Base-by-base conservation (phyloP, 1,284 basidiomycete genomes). In the Pseudozyma tsukubaensis region DNA sequence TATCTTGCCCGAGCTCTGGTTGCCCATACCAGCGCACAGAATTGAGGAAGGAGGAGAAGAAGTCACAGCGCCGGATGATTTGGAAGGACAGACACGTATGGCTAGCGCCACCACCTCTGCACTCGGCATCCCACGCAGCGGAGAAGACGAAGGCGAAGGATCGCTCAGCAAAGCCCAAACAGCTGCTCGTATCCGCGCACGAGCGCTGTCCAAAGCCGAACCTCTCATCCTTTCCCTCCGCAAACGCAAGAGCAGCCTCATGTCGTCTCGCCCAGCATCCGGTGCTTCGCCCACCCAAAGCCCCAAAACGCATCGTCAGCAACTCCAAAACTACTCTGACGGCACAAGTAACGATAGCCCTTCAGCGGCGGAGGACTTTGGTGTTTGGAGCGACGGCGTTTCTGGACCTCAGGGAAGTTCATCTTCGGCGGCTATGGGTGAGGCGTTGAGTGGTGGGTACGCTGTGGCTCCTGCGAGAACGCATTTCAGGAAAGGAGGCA, bases 1-100 rank as follows among this genome's bases (percentile, higher is more conserved):
- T 4, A 75, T 71, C 13, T 53, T 83, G 45, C 82, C 82, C 3
- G 75, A 79, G 36, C 58, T 81, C 13, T 83, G 82, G 82, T 58
- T 83, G 34, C 82, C 82, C 5, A 65, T 76, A 12, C 65, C 64
- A n/a, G 13, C 7, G 11, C 55, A 67, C 11, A 37, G 50, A 40
- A 4, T 59, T 39, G 64, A 72, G 2, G 62, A 75, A 36, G 65
- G 62, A 1, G 68, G 60, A 4, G 50, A 59, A 16, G 57, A 70
- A 19, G 62, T 69, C 19, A 62, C 59, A 1, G 57, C 39, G 7
- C 55, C 59, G 1, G 62, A 62, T 32, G 72, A 74, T 43, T 40
- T 74, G n/a, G 72, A 74, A 35, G 42, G 45, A 2, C 54, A 29
- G 13, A 64, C 65, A 16, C 53, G 57, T 0, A 48, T 59, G 50